Evolutionary conservation across 257 asterid genomes (phyloP).

Genomic region (Primulina tabacum): DNA sequence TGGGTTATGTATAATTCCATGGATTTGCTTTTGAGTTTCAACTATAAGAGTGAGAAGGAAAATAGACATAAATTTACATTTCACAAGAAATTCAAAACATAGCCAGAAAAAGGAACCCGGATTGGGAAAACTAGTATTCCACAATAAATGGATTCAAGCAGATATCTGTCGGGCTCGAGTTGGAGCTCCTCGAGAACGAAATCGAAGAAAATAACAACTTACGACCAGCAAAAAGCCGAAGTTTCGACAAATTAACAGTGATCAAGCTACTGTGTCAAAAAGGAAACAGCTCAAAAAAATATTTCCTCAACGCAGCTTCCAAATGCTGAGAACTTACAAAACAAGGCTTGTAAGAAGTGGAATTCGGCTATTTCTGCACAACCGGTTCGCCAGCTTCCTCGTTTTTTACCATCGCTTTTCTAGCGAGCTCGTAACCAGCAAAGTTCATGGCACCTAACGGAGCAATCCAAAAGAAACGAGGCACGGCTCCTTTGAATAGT

Average conservation of each 20-base stretch:
- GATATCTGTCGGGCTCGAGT: neutral
- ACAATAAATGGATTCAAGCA: neutral
- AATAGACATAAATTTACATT: neutral
- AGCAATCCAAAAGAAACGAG: slow-evolving; percentile 89
- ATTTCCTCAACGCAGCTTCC: neutral
- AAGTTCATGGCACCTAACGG: slow-evolving; percentile 94
- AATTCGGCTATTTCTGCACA: neutral
- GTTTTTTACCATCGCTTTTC: slow-evolving; percentile 67
- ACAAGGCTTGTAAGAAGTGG: neutral
- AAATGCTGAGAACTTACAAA: neutral
- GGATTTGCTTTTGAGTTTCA: too few species aligned
- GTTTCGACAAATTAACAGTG: neutral
- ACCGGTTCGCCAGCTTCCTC: slow-evolving; percentile 40
- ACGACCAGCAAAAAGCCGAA: neutral
- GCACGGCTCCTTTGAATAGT: slow-evolving; percentile 78
- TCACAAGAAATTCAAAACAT: neutral
- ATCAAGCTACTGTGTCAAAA: neutral
- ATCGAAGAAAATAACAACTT: neutral
- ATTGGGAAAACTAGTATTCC: too few species aligned
- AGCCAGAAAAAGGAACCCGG: neutral
- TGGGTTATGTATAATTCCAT: too few species aligned
- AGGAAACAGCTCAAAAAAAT: neutral
- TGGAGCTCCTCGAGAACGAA: neutral
- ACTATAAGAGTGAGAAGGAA: too few species aligned
- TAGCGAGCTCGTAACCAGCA: slow-evolving; percentile 80